A percentile compares a stretch with the other conserved stretches of the same genome.
Evolutionary conservation across 805 yeast genomes (phyloP).

Genomic region (Wickerhamomyces silvicola): DNA sequence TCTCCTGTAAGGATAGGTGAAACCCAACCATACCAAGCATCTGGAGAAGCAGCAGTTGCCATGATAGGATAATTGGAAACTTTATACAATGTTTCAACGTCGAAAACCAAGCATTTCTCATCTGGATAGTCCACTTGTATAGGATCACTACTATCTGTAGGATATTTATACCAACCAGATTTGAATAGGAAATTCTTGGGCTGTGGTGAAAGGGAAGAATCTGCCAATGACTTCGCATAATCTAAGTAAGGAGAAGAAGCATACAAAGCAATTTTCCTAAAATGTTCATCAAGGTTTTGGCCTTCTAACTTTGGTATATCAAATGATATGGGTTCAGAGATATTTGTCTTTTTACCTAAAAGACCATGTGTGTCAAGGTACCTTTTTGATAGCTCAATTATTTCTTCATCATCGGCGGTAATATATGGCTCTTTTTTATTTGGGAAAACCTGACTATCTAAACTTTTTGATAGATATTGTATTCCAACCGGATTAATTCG

Average conservation of each 20-base stretch:
- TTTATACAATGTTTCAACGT: conserved; percentile 82
- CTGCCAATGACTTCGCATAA: conserved; percentile 40
- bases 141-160: conserved; percentile 43
- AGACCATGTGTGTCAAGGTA: conserved; percentile 59
- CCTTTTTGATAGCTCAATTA: conserved; percentile 48
- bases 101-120: conserved; percentile 75
- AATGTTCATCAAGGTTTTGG: conserved; percentile 72
- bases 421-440: conserved; percentile 19
- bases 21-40: conserved; percentile 94
- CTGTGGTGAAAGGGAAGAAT: conserved; percentile 27
- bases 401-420: conserved; percentile 23
- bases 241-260: conserved; percentile 55
- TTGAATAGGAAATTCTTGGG: conserved; percentile 51
- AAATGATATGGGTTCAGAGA: conserved; percentile 51
- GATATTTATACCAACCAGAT: conserved; percentile 83
- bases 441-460: conserved; percentile 56
- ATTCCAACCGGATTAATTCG: conserved; percentile 74
- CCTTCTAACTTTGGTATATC: conserved; percentile 74
- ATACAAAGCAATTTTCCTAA: conserved; percentile 57
- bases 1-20: conserved; percentile 73
- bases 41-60: conserved; percentile 70
- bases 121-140: conserved; percentile 56
- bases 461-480: conserved; percentile 57
- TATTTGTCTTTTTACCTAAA: conserved; percentile 67
- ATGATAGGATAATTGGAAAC: conserved; percentile 66